A percentile compares a stretch with the other conserved stretches of the same genome.
These are phyloP conservation scores for Penicillium expansum DNA, from an alignment of 2,329 filamentous ascomycete species.

Conservation along the genomic window DNA sequence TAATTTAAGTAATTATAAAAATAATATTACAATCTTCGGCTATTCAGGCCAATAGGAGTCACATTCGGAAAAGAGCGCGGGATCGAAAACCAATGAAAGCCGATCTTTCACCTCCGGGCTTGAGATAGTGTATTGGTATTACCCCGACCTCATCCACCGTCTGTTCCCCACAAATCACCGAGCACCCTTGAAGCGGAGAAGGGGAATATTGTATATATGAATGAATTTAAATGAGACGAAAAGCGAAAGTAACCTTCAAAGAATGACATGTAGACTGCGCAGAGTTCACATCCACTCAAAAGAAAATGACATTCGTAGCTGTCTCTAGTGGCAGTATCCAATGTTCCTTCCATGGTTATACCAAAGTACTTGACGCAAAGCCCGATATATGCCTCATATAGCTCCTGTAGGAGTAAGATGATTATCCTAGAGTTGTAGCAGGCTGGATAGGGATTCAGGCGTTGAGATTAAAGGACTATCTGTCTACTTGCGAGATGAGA, in stretches of 20 bases:
- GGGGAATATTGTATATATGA: neutral
- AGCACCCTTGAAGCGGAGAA: too few relatives aligned
- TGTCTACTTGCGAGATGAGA: neutral
- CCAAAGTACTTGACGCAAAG: neutral
- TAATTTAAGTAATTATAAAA: neutral
- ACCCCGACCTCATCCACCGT: neutral
- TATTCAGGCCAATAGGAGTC: accelerated
- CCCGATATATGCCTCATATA: too few relatives aligned
- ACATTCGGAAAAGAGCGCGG: neutral
- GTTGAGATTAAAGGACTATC: neutral
- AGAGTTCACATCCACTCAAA: neutral
- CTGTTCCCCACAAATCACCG: neutral
- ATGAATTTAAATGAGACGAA: neutral
- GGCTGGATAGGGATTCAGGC: neutral
- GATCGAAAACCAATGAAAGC: accelerated
- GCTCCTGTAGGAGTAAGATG: too few relatives aligned
- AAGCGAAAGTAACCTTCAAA: neutral
- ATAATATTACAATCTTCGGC: neutral
- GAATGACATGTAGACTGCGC: neutral
- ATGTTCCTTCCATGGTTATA: neutral
- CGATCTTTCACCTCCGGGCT: neutral
- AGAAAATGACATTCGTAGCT: neutral
- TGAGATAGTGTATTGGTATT: conserved; percentile 10
- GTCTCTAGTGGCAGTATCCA: neutral
- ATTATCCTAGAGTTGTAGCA: too few relatives aligned